phyloP scores from a whole-genome alignment of 257 asterid genomes.

The Solanum microdontum region DNA sequence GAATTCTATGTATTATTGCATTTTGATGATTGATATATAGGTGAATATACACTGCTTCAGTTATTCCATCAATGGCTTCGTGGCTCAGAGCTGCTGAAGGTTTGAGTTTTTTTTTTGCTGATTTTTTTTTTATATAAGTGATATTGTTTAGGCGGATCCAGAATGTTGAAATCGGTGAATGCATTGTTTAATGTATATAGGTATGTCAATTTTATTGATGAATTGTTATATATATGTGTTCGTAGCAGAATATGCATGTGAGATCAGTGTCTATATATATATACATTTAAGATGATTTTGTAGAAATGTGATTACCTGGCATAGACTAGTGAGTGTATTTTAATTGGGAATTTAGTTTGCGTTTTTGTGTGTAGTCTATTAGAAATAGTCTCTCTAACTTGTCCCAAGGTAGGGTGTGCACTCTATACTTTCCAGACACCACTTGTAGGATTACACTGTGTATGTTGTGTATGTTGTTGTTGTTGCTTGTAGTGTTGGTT shows the following conservation, averaged over 20 bases:
- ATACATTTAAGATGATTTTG: neutral
- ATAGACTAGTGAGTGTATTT: neutral
- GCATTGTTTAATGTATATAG: neutral
- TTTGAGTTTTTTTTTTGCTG: slow-evolving; percentile 1
- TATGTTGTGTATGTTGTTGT: neutral
- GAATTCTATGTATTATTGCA: neutral
- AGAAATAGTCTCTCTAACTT: neutral
- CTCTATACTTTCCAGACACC: neutral
- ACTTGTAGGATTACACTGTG: neutral
- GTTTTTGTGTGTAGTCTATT: neutral
- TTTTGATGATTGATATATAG: neutral
- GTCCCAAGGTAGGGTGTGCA: neutral
- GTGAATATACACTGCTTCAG: neutral
- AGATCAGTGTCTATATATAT: neutral
- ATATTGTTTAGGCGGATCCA: neutral
- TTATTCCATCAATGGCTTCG: slow-evolving; percentile 23
- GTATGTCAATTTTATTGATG: neutral
- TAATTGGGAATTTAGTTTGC: neutral
- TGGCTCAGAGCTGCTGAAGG: slow-evolving; percentile 99
- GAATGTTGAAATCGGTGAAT: neutral
- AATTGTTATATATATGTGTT: neutral
- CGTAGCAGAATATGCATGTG: neutral
- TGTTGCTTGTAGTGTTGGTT: neutral
- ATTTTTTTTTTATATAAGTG: neutral
- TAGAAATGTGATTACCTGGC: neutral